Conservation (phyloP, 768 basidiomycete genomes). For the Boletus reticuloceps region DNA sequence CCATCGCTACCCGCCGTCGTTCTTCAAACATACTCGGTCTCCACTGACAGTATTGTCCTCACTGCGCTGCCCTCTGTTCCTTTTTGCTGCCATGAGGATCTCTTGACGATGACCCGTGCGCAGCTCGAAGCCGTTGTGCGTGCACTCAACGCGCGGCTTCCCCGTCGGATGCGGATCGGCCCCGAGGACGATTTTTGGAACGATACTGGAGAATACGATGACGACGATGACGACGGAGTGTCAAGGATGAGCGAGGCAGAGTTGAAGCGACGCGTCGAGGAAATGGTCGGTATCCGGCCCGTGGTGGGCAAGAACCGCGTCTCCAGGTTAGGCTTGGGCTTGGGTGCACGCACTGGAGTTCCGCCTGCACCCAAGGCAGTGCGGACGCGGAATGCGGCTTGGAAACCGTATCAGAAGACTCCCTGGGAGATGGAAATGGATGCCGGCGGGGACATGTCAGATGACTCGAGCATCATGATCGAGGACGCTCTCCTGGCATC, state of each 20-base stretch:
- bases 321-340: constrained; percentile 24
- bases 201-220: background rate
- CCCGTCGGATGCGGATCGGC: constrained; percentile 49
- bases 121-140: constrained; percentile 53
- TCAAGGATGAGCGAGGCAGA: constrained; percentile 36
- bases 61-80: constrained; percentile 57
- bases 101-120: constrained; percentile 57
- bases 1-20: constrained; percentile 42
- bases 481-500: constrained; percentile 22
- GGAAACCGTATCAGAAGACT: constrained; percentile 16
- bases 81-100: constrained; percentile 75
- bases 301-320: constrained; percentile 31
- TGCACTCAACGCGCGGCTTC: constrained; percentile 56
- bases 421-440: constrained; percentile 29
- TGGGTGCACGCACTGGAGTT: constrained; percentile 20
- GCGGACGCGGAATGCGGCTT: constrained; percentile 21
- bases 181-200: constrained; percentile 28
- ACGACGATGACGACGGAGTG: constrained; percentile 9
- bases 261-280: constrained; percentile 57
- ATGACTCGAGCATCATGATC: constrained; percentile 2
- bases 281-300: constrained; percentile 53
- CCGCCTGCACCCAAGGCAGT: constrained; percentile 29
- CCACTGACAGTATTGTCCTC: constrained; percentile 56
- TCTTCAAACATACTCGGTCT: constrained; percentile 53
- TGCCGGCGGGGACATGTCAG: background rate